Evolutionary conservation across 2,329 filamentous ascomycete genomes (phyloP), one percentile per base, ranked within the genome.

Genomic region (Pseudocercospora fuligena): DNA sequence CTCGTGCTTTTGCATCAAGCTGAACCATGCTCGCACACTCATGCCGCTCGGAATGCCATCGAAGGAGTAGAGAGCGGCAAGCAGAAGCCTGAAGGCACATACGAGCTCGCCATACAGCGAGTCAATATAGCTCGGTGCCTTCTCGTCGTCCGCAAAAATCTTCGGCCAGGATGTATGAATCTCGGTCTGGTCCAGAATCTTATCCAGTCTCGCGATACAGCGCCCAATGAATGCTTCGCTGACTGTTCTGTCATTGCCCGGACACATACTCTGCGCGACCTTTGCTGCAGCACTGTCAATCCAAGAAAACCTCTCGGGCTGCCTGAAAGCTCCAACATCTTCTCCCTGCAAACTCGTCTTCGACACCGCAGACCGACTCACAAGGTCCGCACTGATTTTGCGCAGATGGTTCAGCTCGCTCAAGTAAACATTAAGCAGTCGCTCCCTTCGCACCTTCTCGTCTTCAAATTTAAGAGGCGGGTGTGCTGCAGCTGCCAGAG

Each of bases 1-100:
- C 60, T 80, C 82, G 73, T 87, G 89, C 14, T 87, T 82, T 49
- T 86, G 82, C 84, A 94, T 89, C 59, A 94, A 80, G n/a, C 85
- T 81, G 73, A 94, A 93, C 93, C 93, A 97, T 69, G 87, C 83
- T 46, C 87, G 81, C 19, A 93, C 83, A 6, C 89, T 78, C 14
- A 85, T 81, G 5, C 71, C 58, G n/a, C 67, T 63, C 1, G 72
- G 65, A 16, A 72, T 64, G 6, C 59, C 64, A n/a, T 73, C 63
- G 31, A 70, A 63, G 9, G 68, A 57, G 43, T 73, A 72, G 11
- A 19, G 87, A 83, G 16, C 88, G 82, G 12, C 88, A 83, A 72
- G 92, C 86, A 56, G 83, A 80, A 43, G 82, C 78, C 60, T 85
- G 46, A 78, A 43, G 2, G 69, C 85, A 75, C 95, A 91, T 46